Conservation (phyloP, 2,329 filamentous ascomycete species). For the Nothophoma quercina region DNA sequence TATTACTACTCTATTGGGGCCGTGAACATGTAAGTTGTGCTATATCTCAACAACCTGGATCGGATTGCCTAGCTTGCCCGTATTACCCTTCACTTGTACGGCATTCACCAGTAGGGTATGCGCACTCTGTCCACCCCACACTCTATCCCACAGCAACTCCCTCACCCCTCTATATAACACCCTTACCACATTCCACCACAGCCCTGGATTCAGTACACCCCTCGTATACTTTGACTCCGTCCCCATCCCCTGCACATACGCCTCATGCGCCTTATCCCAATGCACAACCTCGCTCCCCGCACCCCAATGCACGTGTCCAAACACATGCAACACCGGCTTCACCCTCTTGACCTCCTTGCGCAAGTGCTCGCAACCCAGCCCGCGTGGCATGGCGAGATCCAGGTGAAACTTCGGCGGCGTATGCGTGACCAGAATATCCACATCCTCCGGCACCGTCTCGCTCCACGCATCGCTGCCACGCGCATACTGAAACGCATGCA, state of each 20-base stretch:
- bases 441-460: conserved; percentile 72
- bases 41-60: conserved; percentile 52
- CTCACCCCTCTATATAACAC: conserved; percentile 62
- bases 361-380: conserved; percentile 74
- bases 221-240: conserved; percentile 49
- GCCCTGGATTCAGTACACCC: conserved; percentile 47
- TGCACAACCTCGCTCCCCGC: conserved; percentile 73
- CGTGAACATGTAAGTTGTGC: conserved; percentile 37
- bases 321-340: conserved; percentile 78
- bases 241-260: conserved; percentile 71
- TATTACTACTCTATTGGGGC: conserved; percentile 18
- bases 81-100: conserved; percentile 60
- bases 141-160: conserved; percentile 66
- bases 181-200: conserved; percentile 61
- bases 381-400: conserved; percentile 65
- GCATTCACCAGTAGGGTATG: conserved; percentile 68
- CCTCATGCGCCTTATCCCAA: conserved; percentile 76
- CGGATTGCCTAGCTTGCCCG: conserved; percentile 57
- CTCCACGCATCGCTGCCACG: conserved; percentile 73
- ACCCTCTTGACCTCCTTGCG: conserved; percentile 77
- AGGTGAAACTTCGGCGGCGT: conserved; percentile 78
- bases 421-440: conserved; percentile 83
- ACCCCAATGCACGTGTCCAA: conserved; percentile 83
- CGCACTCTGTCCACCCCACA: conserved; percentile 63
- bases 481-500: conserved; percentile 81